Base-by-base conservation (phyloP, 192 early-diverging fungal species). In the Dispira parvispora region DNA sequence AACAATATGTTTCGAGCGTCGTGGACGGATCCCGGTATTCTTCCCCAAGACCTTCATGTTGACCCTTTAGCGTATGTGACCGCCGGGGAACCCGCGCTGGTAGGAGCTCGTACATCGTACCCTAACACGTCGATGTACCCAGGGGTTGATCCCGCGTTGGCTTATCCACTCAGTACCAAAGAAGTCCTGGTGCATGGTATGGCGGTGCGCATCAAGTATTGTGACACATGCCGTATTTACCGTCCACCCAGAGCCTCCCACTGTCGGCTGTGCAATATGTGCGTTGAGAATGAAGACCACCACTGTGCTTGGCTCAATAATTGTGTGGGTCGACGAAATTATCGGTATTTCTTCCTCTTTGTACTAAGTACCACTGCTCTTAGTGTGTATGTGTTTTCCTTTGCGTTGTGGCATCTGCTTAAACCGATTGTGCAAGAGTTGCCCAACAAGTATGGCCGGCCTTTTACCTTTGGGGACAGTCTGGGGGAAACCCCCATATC, bases 241-340 rank as follows among this genome's bases (percentile, higher is more conserved):
- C 78, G 91, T 9, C 88, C 91, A 12, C 90, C 90, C 27, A 77
- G 94, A 27, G 77, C 88, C 42, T 88, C 84, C 44, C 94, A 96
- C 70, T 96, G 94, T 68, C 71, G 78, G 45, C 75, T 78, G 65
- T 96, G 94, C 75, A 84, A 94, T 70, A 89, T 89, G 64, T 96
- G 94, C 71, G 90, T 96, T 54, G 86, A 88, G 67, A 81, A 84
- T 62, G 81, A 83, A 61, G 88, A 91, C 72, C 88, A 92, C 63
- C 90, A 97, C 69, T 97, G 94, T 68, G 86, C 90, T 26, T 97
- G 92, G 92, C 84, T 89, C 10, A 90, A 86, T 66, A 94, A 90
- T 71, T 95, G 92, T 70, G 81, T 97, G 50, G 94, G 94, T 5
- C 79, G 80, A 42, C 72, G 86, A 61, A 89, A 89, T 71, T 88